Conservation (phyloP, 2,329 filamentous ascomycete species). For the Aspergillus carbonarius region DNA sequence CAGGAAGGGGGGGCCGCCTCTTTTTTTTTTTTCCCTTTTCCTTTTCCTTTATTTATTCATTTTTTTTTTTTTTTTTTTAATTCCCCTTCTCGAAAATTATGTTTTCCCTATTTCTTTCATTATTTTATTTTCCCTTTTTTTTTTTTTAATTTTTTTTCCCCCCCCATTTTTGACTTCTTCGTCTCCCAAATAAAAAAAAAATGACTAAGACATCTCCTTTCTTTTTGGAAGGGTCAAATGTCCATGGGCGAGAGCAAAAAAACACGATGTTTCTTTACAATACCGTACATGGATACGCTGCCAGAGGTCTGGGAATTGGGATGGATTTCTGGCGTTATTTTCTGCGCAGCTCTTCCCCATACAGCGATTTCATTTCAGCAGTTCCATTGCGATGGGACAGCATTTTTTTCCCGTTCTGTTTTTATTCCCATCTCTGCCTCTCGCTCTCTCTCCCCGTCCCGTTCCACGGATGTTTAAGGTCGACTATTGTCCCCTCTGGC, state of each 20-base stretch:
- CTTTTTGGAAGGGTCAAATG: neutral
- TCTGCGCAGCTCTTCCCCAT: neutral
- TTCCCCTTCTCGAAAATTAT: neutral
- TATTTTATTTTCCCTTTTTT: slow-evolving; percentile 3
- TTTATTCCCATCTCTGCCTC: slow-evolving; percentile 3
- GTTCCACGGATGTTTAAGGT: neutral
- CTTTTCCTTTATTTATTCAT: too few species aligned
- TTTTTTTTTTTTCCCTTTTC: slow-evolving; percentile 6
- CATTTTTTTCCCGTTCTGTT: slow-evolving; percentile 1
- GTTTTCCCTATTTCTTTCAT: neutral
- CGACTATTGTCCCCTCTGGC: slow-evolving; percentile 1
- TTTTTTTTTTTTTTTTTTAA: neutral
- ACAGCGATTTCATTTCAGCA: neutral
- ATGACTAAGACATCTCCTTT: neutral
- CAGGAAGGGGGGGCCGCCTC: slow-evolving; percentile 9
- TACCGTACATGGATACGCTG: slow-evolving; percentile 11
- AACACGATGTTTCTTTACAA: slow-evolving; percentile 1
- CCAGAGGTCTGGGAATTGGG: slow-evolving; percentile 9
- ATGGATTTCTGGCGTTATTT: slow-evolving; percentile 7
- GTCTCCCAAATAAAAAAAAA: neutral
- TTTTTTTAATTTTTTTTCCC: neutral
- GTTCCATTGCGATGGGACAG: neutral
- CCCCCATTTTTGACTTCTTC: neutral
- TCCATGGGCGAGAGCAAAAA: neutral
- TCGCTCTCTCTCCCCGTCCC: neutral